Conservation (phyloP, 1,284 basidiomycete genomes). For the Mycena citricolor region DNA sequence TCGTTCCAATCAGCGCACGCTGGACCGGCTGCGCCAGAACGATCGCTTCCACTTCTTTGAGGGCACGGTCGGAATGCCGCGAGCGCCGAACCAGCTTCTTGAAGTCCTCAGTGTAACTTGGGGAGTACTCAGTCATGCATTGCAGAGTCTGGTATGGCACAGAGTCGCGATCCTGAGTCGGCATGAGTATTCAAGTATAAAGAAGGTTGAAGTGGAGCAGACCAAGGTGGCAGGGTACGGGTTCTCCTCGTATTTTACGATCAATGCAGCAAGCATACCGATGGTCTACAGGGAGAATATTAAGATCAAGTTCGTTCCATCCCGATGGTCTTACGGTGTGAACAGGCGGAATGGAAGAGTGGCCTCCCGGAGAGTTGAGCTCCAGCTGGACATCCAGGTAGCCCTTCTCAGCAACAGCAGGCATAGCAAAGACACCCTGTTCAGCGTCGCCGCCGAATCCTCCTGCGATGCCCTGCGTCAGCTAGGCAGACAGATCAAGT, state of each 20-base stretch:
- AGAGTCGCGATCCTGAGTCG: slow-evolving; percentile 23
- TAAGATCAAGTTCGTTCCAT: slow-evolving; percentile 21
- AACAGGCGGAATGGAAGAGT: slow-evolving; percentile 48
- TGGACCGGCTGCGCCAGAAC: slow-evolving; percentile 28
- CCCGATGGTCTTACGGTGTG: slow-evolving; percentile 32
- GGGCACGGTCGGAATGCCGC: slow-evolving; percentile 26
- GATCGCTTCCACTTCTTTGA: slow-evolving; percentile 34
- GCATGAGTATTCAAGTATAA: slow-evolving; percentile 12
- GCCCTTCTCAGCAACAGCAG: slow-evolving; percentile 54
- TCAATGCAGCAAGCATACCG: slow-evolving; percentile 41
- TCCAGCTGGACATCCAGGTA: slow-evolving; percentile 45
- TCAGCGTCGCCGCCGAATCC: slow-evolving; percentile 24
- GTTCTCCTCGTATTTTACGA: slow-evolving; percentile 42
- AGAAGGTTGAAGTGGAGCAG: background rate
- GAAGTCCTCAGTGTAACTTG: slow-evolving; percentile 33
- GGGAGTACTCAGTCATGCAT: slow-evolving; percentile 37
- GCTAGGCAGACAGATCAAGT: background rate
- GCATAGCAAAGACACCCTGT: slow-evolving; percentile 35
- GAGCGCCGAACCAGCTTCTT: slow-evolving; percentile 27
- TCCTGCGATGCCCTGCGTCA: slow-evolving; percentile 11
- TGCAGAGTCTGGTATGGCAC: slow-evolving; percentile 28
- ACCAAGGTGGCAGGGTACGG: slow-evolving; percentile 28
- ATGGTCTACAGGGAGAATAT: slow-evolving; percentile 34
- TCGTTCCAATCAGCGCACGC: slow-evolving; percentile 44
- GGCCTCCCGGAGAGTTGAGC: slow-evolving; percentile 48